A percentile compares a stretch with the other conserved stretches of the same genome.
phyloP scores from a whole-genome alignment of 768 basidiomycete genomes.

The Galerina sulciceps region DNA sequence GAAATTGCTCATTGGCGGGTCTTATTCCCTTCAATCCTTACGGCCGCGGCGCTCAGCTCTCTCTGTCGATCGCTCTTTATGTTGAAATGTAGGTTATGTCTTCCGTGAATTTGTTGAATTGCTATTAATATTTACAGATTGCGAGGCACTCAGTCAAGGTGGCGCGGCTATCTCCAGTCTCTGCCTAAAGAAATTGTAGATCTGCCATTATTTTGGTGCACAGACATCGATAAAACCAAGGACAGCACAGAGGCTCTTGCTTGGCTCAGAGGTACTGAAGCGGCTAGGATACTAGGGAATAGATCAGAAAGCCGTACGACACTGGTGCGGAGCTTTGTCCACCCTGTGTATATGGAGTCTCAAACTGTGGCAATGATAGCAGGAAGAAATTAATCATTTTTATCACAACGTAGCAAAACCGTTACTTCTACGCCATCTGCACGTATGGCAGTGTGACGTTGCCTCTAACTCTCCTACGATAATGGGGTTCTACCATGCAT shows the following conservation, averaged over 20 bases:
- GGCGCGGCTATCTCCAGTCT: conserved; percentile 70
- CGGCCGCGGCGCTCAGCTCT: conserved; percentile 63
- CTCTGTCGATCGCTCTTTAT: conserved; percentile 66
- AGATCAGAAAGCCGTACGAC: conserved; percentile 22
- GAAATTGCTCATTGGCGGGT: conserved; percentile 52
- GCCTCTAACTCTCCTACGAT: conserved; percentile 27
- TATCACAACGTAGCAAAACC: conserved; percentile 39
- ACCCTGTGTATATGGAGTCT: not conserved
- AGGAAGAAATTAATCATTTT: conserved; percentile 41
- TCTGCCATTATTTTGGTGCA: conserved; percentile 65
- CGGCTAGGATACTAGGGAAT: conserved; percentile 26
- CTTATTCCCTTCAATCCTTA: conserved; percentile 49
- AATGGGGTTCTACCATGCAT: conserved; percentile 54
- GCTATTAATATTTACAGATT: conserved; percentile 41
- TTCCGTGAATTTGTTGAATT: not conserved
- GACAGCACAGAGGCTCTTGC: conserved; percentile 12
- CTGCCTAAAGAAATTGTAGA: conserved; percentile 57
- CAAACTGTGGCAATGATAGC: not conserved
- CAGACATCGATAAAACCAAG: conserved; percentile 9
- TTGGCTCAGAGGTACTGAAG: conserved; percentile 47
- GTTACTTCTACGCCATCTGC: conserved; percentile 26
- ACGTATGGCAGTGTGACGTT: conserved; percentile 13
- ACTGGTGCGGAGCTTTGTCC: conserved; percentile 24
- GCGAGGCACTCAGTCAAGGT: conserved; percentile 52
- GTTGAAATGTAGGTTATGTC: conserved; percentile 54